Conservation (phyloP, 441 rosid genomes). For the Populus hybrid region DNA sequence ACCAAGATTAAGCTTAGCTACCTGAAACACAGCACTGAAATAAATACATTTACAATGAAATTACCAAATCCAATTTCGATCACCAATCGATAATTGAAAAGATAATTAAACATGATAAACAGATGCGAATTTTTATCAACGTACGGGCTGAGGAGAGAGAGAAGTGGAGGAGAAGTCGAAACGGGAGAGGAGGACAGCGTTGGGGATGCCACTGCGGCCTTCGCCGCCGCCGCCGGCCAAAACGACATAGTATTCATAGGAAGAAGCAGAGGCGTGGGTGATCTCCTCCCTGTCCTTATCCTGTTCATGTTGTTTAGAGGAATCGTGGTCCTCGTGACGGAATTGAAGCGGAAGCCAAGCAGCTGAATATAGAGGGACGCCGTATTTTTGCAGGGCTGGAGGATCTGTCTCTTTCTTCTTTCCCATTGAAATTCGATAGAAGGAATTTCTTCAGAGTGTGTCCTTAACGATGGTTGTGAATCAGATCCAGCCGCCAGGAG, state of each 20-base stretch:
- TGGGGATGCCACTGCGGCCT: conserved; percentile 76
- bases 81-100: neutral
- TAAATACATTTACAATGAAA: neutral
- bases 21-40: conserved; percentile 28
- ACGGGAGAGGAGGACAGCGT: conserved; percentile 50
- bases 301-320: conserved; percentile 1
- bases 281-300: neutral
- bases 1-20: conserved; percentile 43
- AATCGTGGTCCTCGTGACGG: conserved; percentile 19
- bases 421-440: conserved; percentile 13
- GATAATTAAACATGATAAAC: neutral
- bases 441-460: neutral
- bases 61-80: neutral
- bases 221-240: conserved; percentile 92
- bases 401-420: conserved; percentile 19
- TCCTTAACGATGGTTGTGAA: neutral
- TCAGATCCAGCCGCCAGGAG: neutral
- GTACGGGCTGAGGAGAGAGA: conserved; percentile 71
- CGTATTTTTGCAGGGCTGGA: conserved; percentile 57
- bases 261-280: conserved; percentile 1
- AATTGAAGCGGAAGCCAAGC: conserved; percentile 60
- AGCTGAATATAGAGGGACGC: conserved; percentile 77
- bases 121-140: no score
- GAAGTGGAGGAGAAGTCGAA: conserved; percentile 53
- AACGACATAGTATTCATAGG: conserved; percentile 38